Conservation (phyloP, 2,329 filamentous ascomycete genomes). For the Fusarium pseudoanthophilum region DNA sequence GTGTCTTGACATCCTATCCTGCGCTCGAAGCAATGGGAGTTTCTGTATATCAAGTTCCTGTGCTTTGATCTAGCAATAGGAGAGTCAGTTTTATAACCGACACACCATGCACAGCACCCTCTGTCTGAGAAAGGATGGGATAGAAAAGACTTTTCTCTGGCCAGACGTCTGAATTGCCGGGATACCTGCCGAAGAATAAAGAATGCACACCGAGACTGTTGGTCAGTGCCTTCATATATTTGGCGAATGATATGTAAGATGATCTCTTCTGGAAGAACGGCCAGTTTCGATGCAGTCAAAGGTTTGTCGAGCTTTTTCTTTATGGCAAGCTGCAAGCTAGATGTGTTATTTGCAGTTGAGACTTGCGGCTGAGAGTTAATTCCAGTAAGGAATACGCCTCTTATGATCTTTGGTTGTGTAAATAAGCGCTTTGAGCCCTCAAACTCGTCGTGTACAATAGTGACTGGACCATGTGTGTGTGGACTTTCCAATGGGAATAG, state of each 20-base stretch:
- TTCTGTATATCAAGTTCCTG: not conserved
- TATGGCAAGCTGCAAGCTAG: not conserved
- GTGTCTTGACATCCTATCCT: not conserved
- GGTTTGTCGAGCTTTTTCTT: not conserved
- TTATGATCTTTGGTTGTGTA: too few relatives aligned
- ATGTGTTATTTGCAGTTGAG: too few relatives aligned
- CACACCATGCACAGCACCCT: not conserved
- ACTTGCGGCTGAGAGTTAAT: too few relatives aligned
- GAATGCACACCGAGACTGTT: not conserved
- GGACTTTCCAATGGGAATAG: not conserved
- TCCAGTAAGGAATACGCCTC: too few relatives aligned
- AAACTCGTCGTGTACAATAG: too few relatives aligned
- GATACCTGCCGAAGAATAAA: not conserved
- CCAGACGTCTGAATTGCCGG: not conserved
- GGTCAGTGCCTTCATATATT: not conserved
- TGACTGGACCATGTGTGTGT: not conserved
- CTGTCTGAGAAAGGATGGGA: not conserved
- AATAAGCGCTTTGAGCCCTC: too few relatives aligned
- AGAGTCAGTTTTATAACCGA: not conserved
- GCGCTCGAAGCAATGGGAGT: not conserved
- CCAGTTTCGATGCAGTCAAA: not conserved
- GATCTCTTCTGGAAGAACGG: not conserved
- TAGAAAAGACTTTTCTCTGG: not conserved
- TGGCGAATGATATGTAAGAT: accelerated
- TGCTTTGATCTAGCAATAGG: not conserved